Percentiles rank a stretch among this genome's conserved stretches.
Evolutionary conservation across 192 early-diverging fungal genomes (phyloP).

Genomic region (Chytriomyces sp.): DNA sequence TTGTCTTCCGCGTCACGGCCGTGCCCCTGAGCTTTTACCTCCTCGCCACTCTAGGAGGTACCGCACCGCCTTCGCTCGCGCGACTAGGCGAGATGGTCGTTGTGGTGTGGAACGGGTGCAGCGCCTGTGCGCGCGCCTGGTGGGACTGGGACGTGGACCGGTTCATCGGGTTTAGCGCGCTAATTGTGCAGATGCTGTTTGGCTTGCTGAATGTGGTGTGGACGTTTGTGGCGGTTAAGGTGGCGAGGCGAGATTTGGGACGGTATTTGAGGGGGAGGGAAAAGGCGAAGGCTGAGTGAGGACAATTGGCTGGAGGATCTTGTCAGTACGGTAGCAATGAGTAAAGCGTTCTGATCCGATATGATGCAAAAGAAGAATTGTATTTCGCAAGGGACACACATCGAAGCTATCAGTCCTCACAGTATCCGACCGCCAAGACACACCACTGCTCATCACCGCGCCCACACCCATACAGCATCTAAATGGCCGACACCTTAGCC

Average conservation of each 20-base stretch:
- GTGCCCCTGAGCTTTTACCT: conserved; percentile 12
- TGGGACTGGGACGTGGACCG: conserved; percentile 11
- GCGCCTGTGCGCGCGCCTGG: not conserved
- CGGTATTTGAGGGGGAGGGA: not conserved
- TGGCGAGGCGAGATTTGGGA: conserved; percentile 5
- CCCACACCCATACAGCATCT: no score
- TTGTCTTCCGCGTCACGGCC: conserved; percentile 25
- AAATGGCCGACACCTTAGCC: conserved; percentile 71
- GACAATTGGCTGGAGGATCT: not conserved
- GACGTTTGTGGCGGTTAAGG: conserved; percentile 22
- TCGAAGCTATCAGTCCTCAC: no score
- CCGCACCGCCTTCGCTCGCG: not conserved
- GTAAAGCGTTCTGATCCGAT: no score
- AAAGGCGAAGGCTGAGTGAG: conserved; percentile 2
- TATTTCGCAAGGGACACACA: no score
- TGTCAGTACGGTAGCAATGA: no score
- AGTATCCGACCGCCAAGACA: no score
- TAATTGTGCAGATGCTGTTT: conserved; percentile 28
- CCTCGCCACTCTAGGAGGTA: not conserved
- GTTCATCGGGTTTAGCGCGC: not conserved
- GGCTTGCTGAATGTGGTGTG: conserved; percentile 25
- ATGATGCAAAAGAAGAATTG: no score
- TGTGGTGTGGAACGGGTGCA: conserved; percentile 10
- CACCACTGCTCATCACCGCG: no score
- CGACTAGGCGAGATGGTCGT: conserved; percentile 5